Evolutionary conservation across 139 green algal species (phyloP), one percentile per base, ranked within the genome.

Genomic region (Haematococcus sp.): DNA sequence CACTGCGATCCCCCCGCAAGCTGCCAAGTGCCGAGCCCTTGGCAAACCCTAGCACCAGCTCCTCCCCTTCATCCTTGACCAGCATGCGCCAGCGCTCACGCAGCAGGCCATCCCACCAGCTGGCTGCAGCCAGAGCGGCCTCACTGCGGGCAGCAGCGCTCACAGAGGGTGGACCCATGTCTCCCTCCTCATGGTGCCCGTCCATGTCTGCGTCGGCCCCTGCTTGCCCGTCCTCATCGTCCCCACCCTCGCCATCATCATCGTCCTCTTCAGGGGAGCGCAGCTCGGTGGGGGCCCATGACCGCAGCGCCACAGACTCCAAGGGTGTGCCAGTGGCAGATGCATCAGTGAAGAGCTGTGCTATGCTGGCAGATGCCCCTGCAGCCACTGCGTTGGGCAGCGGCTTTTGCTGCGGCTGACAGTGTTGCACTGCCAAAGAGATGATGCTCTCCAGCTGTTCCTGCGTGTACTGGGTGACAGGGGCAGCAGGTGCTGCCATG

Each of bases 211-310:
- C 58, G 4, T 65, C 58, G 4, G 25, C 58, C 33, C 31, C 65
- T 17, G 23, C 65, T 11, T 34, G 31, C 32, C 9, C 43, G 19
- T 35, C n/a, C 7, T 27, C 65, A 55, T 75, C 73, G 28, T 78
- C 73, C 25, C 66, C 73, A 25, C 49, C 64, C 7, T 83, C 70
- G 5, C 82, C 79, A 17, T 84, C 79, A 32, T 81, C 66, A 32
- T 71, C 34, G 60, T 43, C 63, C 17, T 61, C 54, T 61, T 61
- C 54, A 32, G 54, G 22, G 54, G 23, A 61, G 54, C 40, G 40
- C 40, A 49, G 40, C 40, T 49, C 40, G 11, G 40, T 49, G 40
- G 40, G 40, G 7, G 40, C 40, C 40, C 40, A 49, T 49, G 40
- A 49, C 40, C 40, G 40, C 40, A 49, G 11, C 40, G 40, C 40